Conservation (phyloP, 495 filamentous ascomycete genomes). For the Podospora pseudocomata region DNA sequence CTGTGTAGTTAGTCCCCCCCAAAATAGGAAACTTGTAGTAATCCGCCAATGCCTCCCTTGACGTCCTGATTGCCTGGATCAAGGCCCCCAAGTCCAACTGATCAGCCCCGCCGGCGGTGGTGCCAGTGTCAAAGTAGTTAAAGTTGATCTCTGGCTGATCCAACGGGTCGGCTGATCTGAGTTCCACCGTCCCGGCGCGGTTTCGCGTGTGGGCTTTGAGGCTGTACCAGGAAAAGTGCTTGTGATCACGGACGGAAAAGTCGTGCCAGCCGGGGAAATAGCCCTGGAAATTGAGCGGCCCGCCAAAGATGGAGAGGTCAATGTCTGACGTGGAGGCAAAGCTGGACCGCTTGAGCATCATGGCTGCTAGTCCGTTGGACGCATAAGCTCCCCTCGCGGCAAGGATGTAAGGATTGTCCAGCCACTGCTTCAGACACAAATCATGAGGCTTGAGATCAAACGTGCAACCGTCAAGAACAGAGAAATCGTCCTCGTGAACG, state of each 20-base stretch:
- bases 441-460: conserved; percentile 41
- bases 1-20: conserved; percentile 29
- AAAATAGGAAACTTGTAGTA: conserved; percentile 22
- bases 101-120: conserved; percentile 9
- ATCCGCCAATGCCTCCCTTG: conserved; percentile 39
- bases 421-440: conserved; percentile 51
- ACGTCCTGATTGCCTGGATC: conserved; percentile 44
- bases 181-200: conserved; percentile 47
- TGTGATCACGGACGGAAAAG: conserved; percentile 30
- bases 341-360: conserved; percentile 45
- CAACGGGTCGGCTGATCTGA: conserved; percentile 51
- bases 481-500: conserved; percentile 42
- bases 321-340: conserved; percentile 34
- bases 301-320: conserved; percentile 54
- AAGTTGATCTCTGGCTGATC: conserved; percentile 53
- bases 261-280: conserved; percentile 46
- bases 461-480: conserved; percentile 46
- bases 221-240: conserved; percentile 47
- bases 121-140: conserved; percentile 49
- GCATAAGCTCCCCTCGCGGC: conserved; percentile 48
- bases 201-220: conserved; percentile 54
- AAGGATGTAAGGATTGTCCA: conserved; percentile 27
- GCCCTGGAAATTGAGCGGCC: conserved; percentile 51
- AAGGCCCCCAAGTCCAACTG: conserved; percentile 47
- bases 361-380: conserved; percentile 47